A percentile compares a stretch with the other conserved stretches of the same genome.
Evolutionary conservation across 169 alveolate species (phyloP).

Genomic region (Perkinsus chesapeaki): DNA sequence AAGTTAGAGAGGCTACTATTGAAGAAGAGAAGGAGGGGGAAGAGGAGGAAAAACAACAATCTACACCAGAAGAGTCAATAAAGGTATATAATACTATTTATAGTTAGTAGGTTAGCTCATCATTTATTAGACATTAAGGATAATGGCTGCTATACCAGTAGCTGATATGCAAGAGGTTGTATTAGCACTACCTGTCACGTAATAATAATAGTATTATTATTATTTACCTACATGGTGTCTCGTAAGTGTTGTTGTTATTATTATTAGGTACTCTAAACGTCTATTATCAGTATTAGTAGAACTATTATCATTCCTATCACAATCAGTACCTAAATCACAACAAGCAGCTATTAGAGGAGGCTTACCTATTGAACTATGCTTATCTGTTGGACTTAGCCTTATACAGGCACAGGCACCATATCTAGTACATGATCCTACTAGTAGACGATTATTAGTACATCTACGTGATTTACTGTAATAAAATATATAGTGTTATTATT

Average conservation of each 20-base stretch:
- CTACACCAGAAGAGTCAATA: neutral
- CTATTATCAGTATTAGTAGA: neutral
- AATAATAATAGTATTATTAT: neutral
- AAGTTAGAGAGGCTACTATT: neutral
- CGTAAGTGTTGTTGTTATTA: neutral
- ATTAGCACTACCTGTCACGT: neutral
- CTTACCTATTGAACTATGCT: neutral
- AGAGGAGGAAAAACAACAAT: neutral
- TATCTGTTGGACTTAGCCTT: neutral
- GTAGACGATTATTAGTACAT: neutral
- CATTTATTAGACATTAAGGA: neutral
- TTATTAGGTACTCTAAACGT: neutral
- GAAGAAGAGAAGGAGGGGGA: neutral
- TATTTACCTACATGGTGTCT: no score
- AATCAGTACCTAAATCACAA: neutral
- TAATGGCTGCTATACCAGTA: neutral
- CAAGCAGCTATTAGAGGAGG: neutral
- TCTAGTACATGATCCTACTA: neutral
- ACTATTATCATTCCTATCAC: neutral
- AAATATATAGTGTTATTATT: neutral
- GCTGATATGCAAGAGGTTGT: neutral
- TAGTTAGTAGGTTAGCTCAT: neutral
- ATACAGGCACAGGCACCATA: neutral
- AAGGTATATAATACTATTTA: neutral
- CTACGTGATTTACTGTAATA: neutral